Evolutionary conservation across 176 grass and related monocot species (phyloP), one percentile per base, ranked within the genome.

Genomic region (Carex kokanica): DNA sequence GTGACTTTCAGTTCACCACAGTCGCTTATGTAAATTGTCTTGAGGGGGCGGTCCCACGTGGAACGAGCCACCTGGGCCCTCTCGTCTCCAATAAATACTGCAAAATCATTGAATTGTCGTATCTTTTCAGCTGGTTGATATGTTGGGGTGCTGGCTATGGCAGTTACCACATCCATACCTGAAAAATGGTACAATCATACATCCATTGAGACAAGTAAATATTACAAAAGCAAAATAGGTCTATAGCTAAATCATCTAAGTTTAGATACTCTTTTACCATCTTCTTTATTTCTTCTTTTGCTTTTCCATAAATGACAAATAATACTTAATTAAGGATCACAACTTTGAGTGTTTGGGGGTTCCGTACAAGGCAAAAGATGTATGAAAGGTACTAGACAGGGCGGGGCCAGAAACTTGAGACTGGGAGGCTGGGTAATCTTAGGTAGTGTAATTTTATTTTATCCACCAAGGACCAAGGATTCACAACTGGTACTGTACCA

Each of bases 91-190:
- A 98, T 91, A 81, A 94, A 79, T 90, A 84, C 60, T 0, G 92
- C 92, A 83, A 95, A 94, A 41, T 88, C 84, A 56, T 94, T 98
- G 82, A 98, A 98, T 74, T 91, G 55, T 10, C 89, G 88, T 53
- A 98, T 95, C 68, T 89, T 90, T 83, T 98, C 92, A 82, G 78
- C 87, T 70, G 95, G 95, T 80, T 91, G 92, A 54, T 98, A 98
- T 31, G 95, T 98, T 58, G 89, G 95, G 82, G 93, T 89, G 40
- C 86, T 86, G 68, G 90, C 95, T 52, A 94, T 94, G 63, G 84
- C 83, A 55, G 88, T 90, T 78, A 94, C 63, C 75, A 98, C 86
- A 84, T 98, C 88, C 95, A 98, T 93, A 88, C 92, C 95, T 94
- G 64, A 51, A 90, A 61, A 86, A 71, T 36, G 47, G 29, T 11